phyloP scores from a whole-genome alignment of 176 grass and related monocot genomes.

The Oryza australiensis region DNA sequence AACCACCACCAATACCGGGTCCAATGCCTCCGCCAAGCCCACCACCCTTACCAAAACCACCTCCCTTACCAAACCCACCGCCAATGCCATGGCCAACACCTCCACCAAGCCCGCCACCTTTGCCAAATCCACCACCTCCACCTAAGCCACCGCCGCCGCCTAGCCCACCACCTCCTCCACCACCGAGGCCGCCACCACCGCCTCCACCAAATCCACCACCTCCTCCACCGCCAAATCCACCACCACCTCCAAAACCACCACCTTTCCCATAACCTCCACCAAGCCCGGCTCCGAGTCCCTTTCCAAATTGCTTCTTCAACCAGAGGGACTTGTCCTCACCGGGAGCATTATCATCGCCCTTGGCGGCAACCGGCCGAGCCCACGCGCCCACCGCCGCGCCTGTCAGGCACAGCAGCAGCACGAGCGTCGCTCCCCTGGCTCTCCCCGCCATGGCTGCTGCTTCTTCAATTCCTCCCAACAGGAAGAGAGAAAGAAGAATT shows the following conservation, averaged over 20 bases:
- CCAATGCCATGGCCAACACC: no score
- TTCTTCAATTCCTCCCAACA: not conserved
- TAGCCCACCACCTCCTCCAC: not conserved
- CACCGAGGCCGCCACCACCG: not conserved
- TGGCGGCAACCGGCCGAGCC: conserved; percentile 39
- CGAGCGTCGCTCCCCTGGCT: conserved; percentile 39
- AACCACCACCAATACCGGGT: not conserved
- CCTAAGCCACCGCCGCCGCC: conserved; percentile 15
- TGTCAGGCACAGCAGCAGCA: conserved; percentile 54
- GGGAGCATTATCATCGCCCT: not conserved
- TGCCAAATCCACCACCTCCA: not conserved
- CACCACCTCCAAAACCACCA: not conserved
- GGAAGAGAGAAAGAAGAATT: not conserved
- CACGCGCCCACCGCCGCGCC: conserved; percentile 46
- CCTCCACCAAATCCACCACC: not conserved
- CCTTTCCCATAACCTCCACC: conserved; percentile 29
- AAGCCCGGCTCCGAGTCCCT: conserved; percentile 39
- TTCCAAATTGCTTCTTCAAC: conserved; percentile 58
- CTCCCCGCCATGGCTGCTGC: not conserved
- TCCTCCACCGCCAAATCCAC: not conserved
- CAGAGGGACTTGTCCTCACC: conserved; percentile 50
- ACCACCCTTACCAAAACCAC: not conserved
- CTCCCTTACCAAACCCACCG: conserved; percentile 32
- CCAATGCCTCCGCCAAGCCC: conserved; percentile 19
- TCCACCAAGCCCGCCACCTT: conserved; percentile 25